Evolutionary conservation across 1,284 basidiomycete species (phyloP), one percentile per base, ranked within the genome.

Genomic region (Dichomitus squalens): DNA sequence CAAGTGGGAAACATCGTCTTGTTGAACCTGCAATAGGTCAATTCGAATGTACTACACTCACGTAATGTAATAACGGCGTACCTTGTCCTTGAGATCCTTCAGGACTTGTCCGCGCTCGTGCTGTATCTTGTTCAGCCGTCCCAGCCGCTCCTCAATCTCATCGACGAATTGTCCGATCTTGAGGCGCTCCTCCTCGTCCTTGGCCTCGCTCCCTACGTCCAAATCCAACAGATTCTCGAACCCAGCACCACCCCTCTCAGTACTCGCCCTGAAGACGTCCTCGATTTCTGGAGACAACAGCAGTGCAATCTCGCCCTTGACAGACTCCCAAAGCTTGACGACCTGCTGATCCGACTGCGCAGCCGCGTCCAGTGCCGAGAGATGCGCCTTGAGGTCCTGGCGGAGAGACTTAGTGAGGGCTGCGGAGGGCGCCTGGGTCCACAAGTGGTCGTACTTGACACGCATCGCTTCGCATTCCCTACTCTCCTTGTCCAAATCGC

Each of bases 1-100:
- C 0, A 98, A 79, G 70, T 97, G 95, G 0, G 96, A 98, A 8
- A 99, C 96, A 67, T 99, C 97, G 74, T 99, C 97, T 29, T 83
- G 81, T 83, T 98, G 97, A 46, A 98, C 86, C 93, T 96, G 68
- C 2, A 34, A 44, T 36, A 4, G 18, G 18, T 16, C 7, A 4
- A 18, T 34, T 14, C 7, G 31, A 21, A 18, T 14, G 12, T 7
- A 9, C 16, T 21, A 18, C 25, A 41, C 36, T 25, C 7, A 36
- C 27, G 12, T 23, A 20, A 41, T 48, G 21, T 38, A 35, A 12
- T 23, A 27, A 38, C 53, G 20, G 48, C 58, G 25, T 49, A 91
- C 92, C 82, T 93, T 95, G 47, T 97, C 94, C 72, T 98, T 98
- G 48, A 99, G 79, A 70, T 98, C 95, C 70, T 92, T 93, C 47